Percentiles rank a stretch among this genome's conserved stretches.
These are phyloP conservation scores for Musa troglodytarum DNA, from an alignment of 176 grass and related monocot genomes.

Conservation along the genomic window DNA sequence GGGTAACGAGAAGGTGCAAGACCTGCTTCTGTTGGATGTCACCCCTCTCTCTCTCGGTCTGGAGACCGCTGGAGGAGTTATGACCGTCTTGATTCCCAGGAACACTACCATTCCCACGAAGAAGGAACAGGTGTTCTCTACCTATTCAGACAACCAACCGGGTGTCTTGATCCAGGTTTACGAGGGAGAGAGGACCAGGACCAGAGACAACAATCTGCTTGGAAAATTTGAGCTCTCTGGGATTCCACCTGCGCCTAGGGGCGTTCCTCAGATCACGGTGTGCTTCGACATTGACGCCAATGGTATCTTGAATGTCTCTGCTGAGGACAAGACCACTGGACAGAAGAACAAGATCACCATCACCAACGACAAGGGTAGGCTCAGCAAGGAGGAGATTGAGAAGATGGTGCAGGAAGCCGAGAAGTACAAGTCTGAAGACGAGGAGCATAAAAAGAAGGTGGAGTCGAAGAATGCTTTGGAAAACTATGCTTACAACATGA, in stretches of 20 bases:
- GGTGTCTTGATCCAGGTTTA: constrained; percentile 48
- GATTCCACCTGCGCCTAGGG: constrained; percentile 53
- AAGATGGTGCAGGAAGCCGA: constrained; percentile 73
- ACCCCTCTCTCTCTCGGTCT: constrained; percentile 8
- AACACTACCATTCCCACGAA: constrained; percentile 61
- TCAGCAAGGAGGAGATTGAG: constrained; percentile 79
- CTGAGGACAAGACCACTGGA: constrained; percentile 63
- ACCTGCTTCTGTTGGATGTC: constrained; percentile 17
- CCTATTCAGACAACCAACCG: constrained; percentile 45
- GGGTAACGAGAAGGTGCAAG: constrained; percentile 20
- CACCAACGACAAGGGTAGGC: constrained; percentile 62
- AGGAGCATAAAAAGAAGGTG: constrained; percentile 70
- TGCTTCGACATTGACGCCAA: constrained; percentile 70
- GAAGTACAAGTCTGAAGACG: constrained; percentile 67
- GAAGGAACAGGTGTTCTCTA: constrained; percentile 52
- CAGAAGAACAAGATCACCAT: constrained; percentile 90
- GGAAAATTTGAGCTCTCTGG: constrained; percentile 65
- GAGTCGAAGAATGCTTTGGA: constrained; percentile 53
- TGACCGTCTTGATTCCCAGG: constrained; percentile 29
- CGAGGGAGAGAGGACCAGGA: constrained; percentile 52
- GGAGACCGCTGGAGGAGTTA: constrained; percentile 19
- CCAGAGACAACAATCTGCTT: constrained; percentile 50
- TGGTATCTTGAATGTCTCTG: constrained; percentile 54
- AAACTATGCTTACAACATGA: constrained; percentile 80
- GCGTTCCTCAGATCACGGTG: constrained; percentile 59